Evolutionary conservation across 2,329 filamentous ascomycete genomes (phyloP).

Genomic region (Aspergillus sergii): DNA sequence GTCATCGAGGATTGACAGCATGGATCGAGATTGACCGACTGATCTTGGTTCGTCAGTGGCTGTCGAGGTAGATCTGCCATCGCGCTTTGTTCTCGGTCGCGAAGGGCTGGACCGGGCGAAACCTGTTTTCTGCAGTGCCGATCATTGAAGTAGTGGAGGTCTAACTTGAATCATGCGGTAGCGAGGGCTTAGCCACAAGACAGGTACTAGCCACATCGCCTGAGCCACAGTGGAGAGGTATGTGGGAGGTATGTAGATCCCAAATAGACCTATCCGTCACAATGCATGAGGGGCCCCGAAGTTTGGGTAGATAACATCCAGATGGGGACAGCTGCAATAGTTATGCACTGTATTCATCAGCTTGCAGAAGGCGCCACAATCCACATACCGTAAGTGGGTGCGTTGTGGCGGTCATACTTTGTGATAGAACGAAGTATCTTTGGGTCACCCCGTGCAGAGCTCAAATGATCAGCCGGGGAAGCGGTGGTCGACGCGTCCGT

Average conservation of each 20-base stretch:
- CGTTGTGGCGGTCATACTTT: background rate
- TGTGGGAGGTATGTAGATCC: background rate
- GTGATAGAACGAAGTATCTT: background rate
- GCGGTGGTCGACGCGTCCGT: background rate
- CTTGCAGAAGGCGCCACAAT: background rate
- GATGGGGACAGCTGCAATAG: background rate
- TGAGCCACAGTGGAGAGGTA: background rate
- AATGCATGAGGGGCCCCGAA: background rate
- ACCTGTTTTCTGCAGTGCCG: background rate
- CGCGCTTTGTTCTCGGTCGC: background rate
- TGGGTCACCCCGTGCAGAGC: background rate
- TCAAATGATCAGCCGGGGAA: background rate
- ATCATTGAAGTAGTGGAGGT: background rate
- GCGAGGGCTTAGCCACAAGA: background rate
- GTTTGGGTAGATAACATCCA: background rate
- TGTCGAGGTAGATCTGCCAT: background rate
- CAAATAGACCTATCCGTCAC: background rate
- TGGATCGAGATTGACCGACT: background rate
- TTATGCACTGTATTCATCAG: background rate
- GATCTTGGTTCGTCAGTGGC: background rate
- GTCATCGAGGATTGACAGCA: background rate
- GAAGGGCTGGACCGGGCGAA: background rate
- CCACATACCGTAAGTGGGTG: background rate
- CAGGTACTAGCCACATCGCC: background rate
- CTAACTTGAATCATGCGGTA: background rate